Evolutionary conservation across 352 stramenopile genomes (phyloP).

Genomic region (Pythium phragmiticola): DNA sequence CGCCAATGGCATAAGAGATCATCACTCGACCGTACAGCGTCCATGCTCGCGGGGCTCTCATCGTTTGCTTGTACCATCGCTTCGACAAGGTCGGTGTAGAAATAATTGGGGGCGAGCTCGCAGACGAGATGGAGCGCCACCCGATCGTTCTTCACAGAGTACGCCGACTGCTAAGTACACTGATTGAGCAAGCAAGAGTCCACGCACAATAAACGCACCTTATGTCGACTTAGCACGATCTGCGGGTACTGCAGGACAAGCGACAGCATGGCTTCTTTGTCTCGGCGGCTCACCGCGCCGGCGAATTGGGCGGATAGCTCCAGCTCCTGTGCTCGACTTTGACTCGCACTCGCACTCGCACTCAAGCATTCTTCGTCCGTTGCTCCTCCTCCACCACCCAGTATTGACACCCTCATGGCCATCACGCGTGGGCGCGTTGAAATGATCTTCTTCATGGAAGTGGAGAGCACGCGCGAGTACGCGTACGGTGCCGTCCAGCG

Average conservation of each 20-base stretch:
- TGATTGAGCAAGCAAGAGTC: neutral
- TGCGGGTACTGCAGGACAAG: conserved; percentile 32
- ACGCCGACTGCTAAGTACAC: neutral
- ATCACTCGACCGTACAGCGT: conserved; percentile 35
- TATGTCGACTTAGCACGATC: conserved; percentile 30
- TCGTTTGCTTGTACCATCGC: conserved; percentile 42
- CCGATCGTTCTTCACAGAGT: conserved; percentile 33
- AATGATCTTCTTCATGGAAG: conserved; percentile 64
- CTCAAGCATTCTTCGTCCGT: neutral
- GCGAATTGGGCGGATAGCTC: conserved; percentile 30
- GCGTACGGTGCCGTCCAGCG: conserved; percentile 12
- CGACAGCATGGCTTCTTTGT: conserved; percentile 54
- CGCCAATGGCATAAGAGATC: neutral
- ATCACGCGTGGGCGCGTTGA: conserved; percentile 21
- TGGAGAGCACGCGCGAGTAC: conserved; percentile 49
- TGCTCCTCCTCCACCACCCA: neutral
- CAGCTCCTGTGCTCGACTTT: conserved; percentile 26
- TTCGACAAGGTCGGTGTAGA: conserved; percentile 55
- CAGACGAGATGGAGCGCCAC: conserved; percentile 60
- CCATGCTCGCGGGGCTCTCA: conserved; percentile 34
- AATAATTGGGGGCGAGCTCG: conserved; percentile 41
- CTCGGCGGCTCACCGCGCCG: conserved; percentile 36
- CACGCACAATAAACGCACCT: conserved; percentile 20
- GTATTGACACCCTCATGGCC: conserved; percentile 10
- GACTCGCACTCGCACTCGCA: conserved; percentile 4